Conservation (phyloP, 805 yeast genomes). For the Saccharomyces kudriavzevii region DNA sequence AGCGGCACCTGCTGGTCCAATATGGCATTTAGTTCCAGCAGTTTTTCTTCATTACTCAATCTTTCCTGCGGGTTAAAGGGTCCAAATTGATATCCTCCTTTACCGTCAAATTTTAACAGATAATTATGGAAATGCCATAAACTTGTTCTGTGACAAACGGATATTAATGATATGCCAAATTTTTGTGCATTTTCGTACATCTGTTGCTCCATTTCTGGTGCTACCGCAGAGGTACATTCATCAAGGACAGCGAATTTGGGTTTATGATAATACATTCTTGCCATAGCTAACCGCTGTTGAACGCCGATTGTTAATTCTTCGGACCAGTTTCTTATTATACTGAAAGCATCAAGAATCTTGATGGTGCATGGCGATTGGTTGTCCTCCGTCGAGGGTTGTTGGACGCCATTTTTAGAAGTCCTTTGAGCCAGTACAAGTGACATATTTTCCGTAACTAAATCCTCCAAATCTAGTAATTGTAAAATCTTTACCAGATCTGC, state of each 20-base stretch:
- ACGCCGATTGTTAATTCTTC: constrained; percentile 86
- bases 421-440: constrained; percentile 29
- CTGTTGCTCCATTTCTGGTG: constrained; percentile 81
- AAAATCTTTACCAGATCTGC: constrained; percentile 46
- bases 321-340: constrained; percentile 70
- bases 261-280: constrained; percentile 79
- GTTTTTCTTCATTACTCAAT: constrained; percentile 68
- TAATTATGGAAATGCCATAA: constrained; percentile 86
- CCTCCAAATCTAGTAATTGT: constrained; percentile 49
- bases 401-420: not conserved
- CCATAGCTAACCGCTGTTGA: constrained; percentile 90
- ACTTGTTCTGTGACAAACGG: constrained; percentile 89
- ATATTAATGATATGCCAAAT: constrained; percentile 70
- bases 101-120: constrained; percentile 79
- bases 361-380: constrained; percentile 4
- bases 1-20: constrained; percentile 60
- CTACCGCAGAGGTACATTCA: constrained; percentile 91
- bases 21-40: constrained; percentile 57
- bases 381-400: not conserved
- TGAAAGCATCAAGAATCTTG: constrained; percentile 47
- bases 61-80: constrained; percentile 67
- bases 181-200: constrained; percentile 79
- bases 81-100: constrained; percentile 56
- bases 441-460: constrained; percentile 42
- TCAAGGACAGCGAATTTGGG: constrained; percentile 93